phyloP scores from a whole-genome alignment of 2,329 filamentous ascomycete species.

The Penicillium sp. region DNA sequence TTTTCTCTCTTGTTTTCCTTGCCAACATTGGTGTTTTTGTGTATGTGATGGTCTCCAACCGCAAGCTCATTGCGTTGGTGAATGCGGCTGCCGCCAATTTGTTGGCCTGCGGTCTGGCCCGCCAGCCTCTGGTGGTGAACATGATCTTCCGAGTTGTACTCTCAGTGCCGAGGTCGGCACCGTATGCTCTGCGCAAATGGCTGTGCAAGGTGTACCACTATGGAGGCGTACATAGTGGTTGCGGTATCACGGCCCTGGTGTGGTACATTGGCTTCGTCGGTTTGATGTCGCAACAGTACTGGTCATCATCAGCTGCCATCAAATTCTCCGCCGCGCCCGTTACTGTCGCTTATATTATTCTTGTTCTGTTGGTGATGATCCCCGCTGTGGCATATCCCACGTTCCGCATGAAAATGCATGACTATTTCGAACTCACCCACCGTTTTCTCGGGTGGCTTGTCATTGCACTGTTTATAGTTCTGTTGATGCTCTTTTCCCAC shows the following conservation, averaged over 20 bases:
- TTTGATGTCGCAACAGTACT: slow-evolving; percentile 34
- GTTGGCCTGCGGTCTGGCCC: slow-evolving; percentile 45
- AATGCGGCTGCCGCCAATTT: slow-evolving; percentile 47
- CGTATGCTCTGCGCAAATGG: slow-evolving; percentile 44
- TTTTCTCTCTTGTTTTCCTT: slow-evolving; percentile 41
- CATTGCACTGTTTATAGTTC: slow-evolving; percentile 61
- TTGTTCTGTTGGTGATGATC: slow-evolving; percentile 56
- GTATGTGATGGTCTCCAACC: slow-evolving; percentile 33
- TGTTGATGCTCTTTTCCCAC: slow-evolving; percentile 55
- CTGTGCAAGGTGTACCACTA: slow-evolving; percentile 52
- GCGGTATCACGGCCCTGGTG: slow-evolving; percentile 45
- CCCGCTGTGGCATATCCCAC: slow-evolving; percentile 60
- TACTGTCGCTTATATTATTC: slow-evolving; percentile 55
- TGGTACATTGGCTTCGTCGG: slow-evolving; percentile 45
- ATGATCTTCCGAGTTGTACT: slow-evolving; percentile 45
- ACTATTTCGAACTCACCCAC: slow-evolving; percentile 66
- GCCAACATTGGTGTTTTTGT: slow-evolving; percentile 39
- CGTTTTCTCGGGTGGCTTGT: slow-evolving; percentile 69
- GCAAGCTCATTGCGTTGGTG: slow-evolving; percentile 36
- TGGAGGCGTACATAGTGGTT: slow-evolving; percentile 53
- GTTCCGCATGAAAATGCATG: slow-evolving; percentile 60
- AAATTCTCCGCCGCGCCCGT: slow-evolving; percentile 40
- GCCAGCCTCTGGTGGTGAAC: slow-evolving; percentile 54
- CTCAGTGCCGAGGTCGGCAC: slow-evolving; percentile 44
- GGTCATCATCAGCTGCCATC: slow-evolving; percentile 15